Evolutionary conservation across 306 rosid genomes (phyloP).

Genomic region (Cyamopsis tetragonoloba): DNA sequence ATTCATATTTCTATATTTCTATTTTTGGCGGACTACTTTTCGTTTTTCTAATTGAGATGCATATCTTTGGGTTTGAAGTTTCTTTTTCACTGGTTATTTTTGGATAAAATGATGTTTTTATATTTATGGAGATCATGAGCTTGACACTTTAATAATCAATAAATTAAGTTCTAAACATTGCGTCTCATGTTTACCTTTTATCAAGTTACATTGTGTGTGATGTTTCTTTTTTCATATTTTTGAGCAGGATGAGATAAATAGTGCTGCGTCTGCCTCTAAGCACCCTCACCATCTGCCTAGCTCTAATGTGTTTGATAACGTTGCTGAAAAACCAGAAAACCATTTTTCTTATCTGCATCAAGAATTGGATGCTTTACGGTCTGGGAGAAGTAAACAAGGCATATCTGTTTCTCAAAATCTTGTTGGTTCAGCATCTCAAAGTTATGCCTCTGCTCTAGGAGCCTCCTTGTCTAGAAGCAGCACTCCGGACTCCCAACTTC

Average conservation of each 20-base stretch:
- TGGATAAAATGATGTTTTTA: slow-evolving; percentile 5
- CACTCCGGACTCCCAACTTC: slow-evolving; percentile 84
- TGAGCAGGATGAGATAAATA: slow-evolving; percentile 32
- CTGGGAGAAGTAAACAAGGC: slow-evolving; percentile 59
- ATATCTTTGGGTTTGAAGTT: background rate
- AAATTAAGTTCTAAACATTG: background rate
- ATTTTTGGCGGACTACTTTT: background rate
- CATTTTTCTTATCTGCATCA: slow-evolving; percentile 51
- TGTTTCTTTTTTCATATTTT: slow-evolving; percentile 1
- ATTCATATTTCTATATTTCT: background rate
- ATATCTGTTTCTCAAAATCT: slow-evolving; percentile 53
- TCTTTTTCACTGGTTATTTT: background rate
- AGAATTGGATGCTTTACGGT: slow-evolving; percentile 53
- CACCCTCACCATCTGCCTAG: slow-evolving; percentile 65
- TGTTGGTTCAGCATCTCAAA: slow-evolving; percentile 59
- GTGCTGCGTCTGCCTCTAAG: slow-evolving; percentile 50
- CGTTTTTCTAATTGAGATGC: slow-evolving; percentile 4
- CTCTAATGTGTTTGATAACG: slow-evolving; percentile 64
- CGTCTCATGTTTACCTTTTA: background rate
- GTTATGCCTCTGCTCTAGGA: slow-evolving; percentile 85
- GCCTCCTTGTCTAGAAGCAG: slow-evolving; percentile 81
- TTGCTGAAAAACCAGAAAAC: slow-evolving; percentile 49
- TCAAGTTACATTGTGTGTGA: background rate
- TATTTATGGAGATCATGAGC: background rate
- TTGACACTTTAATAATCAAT: background rate